Base-by-base conservation (phyloP, 208 protist genomes). In the Acanthamoeba triangularis region DNA sequence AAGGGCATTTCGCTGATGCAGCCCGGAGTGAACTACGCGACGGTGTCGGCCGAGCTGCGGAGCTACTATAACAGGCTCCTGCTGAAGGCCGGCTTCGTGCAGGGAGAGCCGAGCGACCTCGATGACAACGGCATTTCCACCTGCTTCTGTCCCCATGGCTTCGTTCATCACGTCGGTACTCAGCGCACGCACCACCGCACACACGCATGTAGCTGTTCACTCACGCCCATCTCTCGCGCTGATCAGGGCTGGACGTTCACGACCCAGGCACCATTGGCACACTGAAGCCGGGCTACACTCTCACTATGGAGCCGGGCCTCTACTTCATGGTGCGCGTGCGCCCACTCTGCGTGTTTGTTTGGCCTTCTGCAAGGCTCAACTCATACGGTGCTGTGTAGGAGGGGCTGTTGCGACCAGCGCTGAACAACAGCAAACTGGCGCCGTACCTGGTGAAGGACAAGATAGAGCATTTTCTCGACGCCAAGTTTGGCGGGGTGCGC, bases 221-320 rank as follows among this genome's bases (percentile, higher is more conserved):
- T 78, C 14, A 78, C 35, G 49, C 18, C n/a, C 72, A 25, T 95
- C 98, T 37, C 98, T 96, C 61, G 96, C 97, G 49, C 97, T 98
- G 18, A 97, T 98, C 44, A 4, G 98, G 98, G 20, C 69, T 98
- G 56, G 98, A 99, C 35, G 97, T 98, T 4, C 98, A 99, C 82
- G 98, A 99, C 80, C 91, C 95, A 13, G n/a, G 67, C 0, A 33
- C 54, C 25, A 88, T 96, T 23, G 65, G 85, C 0, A 56, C n/a
- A 1, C 41, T 98, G 3, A 61, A 91, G 65, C 61, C 72, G 10
- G 95, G 96, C 25, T 98, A 97, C 94, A 95, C 97, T 28, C 90
- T 98, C 7, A 99, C 98, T 1, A 94, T 99, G 63, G 98, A 99
- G 76, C 98, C 98, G 5, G 98, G 98, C 20, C 78, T 98, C 23